phyloP scores from a whole-genome alignment of 2,329 filamentous ascomycete genomes.

The Cladosporium sp. region DNA sequence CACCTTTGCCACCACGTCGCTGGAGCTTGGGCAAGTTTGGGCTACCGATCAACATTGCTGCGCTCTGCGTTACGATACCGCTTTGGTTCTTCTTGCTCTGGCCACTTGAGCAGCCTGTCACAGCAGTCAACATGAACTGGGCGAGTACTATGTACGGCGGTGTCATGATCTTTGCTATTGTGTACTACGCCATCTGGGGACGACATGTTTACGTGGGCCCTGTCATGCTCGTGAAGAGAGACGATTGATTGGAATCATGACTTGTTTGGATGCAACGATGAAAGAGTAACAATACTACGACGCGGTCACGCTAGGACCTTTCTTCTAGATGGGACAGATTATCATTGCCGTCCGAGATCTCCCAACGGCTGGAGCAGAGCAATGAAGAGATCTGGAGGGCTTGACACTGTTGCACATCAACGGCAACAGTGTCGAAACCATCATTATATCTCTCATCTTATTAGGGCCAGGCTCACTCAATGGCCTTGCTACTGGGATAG shows the following conservation, averaged over 20 bases:
- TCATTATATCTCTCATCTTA: background rate
- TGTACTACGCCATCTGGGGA: slow-evolving; percentile 23
- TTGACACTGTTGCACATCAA: background rate
- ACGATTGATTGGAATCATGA: background rate
- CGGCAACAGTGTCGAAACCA: background rate
- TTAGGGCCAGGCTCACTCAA: background rate
- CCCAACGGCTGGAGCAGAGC: background rate
- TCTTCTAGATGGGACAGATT: background rate
- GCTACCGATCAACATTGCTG: slow-evolving; percentile 24
- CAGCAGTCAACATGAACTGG: slow-evolving; percentile 16
- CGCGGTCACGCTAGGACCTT: background rate
- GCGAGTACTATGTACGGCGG: slow-evolving; percentile 19
- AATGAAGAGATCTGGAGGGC: background rate
- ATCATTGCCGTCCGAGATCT: background rate
- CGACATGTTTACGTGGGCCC: slow-evolving; percentile 25
- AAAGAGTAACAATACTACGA: background rate
- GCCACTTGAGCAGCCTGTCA: slow-evolving; percentile 20
- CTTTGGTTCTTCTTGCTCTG: slow-evolving; percentile 31
- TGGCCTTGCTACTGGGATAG: background rate
- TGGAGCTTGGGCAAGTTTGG: slow-evolving; percentile 27
- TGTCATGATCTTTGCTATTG: slow-evolving; percentile 19
- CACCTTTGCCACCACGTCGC: slow-evolving; percentile 18
- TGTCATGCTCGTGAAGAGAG: slow-evolving; percentile 19
- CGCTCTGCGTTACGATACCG: slow-evolving; percentile 17
- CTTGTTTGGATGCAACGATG: background rate